Conservation (phyloP, 2,329 filamentous ascomycete species). For the Exophiala alcalophila region DNA sequence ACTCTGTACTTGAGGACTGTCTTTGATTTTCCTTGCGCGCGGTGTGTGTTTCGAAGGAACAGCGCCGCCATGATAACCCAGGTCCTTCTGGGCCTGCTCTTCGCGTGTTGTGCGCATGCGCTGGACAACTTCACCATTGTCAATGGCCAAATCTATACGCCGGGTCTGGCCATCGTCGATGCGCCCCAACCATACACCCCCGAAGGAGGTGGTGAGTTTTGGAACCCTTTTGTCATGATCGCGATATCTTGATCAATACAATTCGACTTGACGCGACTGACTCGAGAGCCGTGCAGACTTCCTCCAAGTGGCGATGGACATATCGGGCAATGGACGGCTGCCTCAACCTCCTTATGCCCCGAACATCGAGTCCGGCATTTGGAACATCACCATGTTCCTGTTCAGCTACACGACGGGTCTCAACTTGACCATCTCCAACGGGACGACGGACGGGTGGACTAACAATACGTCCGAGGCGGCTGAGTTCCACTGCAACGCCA, state of each 20-base stretch:
- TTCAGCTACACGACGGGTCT: slow-evolving; percentile 61
- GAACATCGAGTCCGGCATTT: slow-evolving; percentile 55
- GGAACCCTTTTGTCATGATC: no score
- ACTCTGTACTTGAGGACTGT: no score
- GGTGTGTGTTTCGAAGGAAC: no score
- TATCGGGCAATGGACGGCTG: slow-evolving; percentile 63
- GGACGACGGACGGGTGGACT: slow-evolving; percentile 46
- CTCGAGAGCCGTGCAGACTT: slow-evolving; percentile 35
- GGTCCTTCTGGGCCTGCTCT: background rate
- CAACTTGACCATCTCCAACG: slow-evolving; percentile 68
- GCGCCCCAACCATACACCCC: slow-evolving; percentile 64
- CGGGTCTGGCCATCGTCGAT: slow-evolving; percentile 65
- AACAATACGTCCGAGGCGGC: slow-evolving; percentile 3
- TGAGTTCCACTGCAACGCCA: slow-evolving; percentile 34
- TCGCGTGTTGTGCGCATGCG: background rate
- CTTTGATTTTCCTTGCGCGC: no score
- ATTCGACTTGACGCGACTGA: background rate
- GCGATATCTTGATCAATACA: no score
- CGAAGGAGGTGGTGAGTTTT: slow-evolving; percentile 57
- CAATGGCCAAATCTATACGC: slow-evolving; percentile 67
- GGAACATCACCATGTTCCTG: slow-evolving; percentile 65
- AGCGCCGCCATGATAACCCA: no score
- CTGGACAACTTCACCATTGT: slow-evolving; percentile 30
- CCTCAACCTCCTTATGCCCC: slow-evolving; percentile 55
- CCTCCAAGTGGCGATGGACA: slow-evolving; percentile 65